Evolutionary conservation across 257 asterid genomes (phyloP).

Genomic region (Nicotiana undulata): DNA sequence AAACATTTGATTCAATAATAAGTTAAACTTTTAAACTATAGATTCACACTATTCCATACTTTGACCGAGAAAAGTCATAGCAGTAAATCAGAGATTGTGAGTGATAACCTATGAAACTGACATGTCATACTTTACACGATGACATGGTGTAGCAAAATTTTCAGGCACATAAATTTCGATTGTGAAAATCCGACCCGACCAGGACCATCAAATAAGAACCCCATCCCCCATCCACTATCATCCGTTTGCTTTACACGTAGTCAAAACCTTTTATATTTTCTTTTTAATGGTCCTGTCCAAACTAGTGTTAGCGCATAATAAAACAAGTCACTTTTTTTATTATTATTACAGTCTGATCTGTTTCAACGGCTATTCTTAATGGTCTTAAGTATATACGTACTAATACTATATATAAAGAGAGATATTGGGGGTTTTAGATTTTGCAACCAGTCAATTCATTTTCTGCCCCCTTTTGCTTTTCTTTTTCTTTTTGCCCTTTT

Average conservation of each 20-base stretch:
- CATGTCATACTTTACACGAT: not conserved
- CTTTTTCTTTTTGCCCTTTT: not conserved
- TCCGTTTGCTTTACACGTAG: not conserved
- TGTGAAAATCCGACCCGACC: not conserved
- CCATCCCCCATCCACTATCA: not conserved
- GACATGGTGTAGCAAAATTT: not conserved
- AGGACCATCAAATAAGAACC: too few relatives aligned
- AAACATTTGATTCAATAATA: too few relatives aligned
- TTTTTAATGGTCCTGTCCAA: not conserved
- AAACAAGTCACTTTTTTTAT: not conserved
- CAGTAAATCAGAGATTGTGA: too few relatives aligned
- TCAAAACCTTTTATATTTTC: not conserved
- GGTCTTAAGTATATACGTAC: not conserved
- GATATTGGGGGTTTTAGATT: not conserved
- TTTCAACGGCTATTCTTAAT: constrained; percentile 28
- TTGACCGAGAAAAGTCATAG: too few relatives aligned
- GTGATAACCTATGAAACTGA: not conserved
- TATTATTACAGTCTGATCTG: not conserved
- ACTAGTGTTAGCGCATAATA: not conserved
- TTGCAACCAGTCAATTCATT: not conserved
- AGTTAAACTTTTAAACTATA: too few relatives aligned
- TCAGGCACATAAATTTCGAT: not conserved
- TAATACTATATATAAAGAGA: not conserved
- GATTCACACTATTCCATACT: too few relatives aligned
- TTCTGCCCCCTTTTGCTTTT: not conserved